Evolutionary conservation across 2,329 filamentous ascomycete species (phyloP), one percentile per base, ranked within the genome.

Genomic region (Calonectria multiphialidica): DNA sequence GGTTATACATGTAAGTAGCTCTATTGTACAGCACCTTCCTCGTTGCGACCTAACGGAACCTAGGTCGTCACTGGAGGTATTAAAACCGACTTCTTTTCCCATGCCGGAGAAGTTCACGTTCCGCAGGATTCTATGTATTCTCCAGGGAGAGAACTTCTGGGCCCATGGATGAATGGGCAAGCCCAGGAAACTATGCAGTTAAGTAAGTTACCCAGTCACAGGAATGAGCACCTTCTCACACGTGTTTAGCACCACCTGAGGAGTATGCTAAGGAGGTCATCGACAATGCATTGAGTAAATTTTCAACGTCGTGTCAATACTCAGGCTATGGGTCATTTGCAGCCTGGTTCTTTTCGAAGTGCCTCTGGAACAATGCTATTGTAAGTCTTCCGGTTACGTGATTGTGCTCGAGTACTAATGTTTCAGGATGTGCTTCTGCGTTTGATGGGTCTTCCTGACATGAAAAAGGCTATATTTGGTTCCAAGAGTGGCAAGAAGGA

Each of bases 61-160:
- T 42, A 82, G 74, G 76, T 80, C 9, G 62, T 78, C 18, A 82
- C 81, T 0, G 83, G 81, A 9, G 81, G 78, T 2, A 80, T 84
- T 18, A 70, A 73, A 28, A 83, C 81, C 18, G 78, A 80, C 5
- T 80, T 85, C 65, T 80, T 78, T 40, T 75, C 85, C 82, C 45
- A 86, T 80, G 66, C 83, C 76, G 83, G 84, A 55, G 81, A 84
- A 69, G 81, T 83, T 82, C 82, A 86, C 65, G 45, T 87, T 82
- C 74, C 86, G 78, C 44, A 83, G 40, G 55, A 37, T 13, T 80
- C 76, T 1, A 59, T 66, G 1, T 80, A 79, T 30, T 73, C 72
- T 18, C 71, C 76, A 3, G 77, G 59, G 2, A 42, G 72, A 45
- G 70, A 77, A 15, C 6, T 33, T 6, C 66, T 79, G 6, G 63